A percentile compares a stretch with the other conserved stretches of the same genome.
Conservation (phyloP, 164 flowering plant genomes). For the Piper betle region DNA sequence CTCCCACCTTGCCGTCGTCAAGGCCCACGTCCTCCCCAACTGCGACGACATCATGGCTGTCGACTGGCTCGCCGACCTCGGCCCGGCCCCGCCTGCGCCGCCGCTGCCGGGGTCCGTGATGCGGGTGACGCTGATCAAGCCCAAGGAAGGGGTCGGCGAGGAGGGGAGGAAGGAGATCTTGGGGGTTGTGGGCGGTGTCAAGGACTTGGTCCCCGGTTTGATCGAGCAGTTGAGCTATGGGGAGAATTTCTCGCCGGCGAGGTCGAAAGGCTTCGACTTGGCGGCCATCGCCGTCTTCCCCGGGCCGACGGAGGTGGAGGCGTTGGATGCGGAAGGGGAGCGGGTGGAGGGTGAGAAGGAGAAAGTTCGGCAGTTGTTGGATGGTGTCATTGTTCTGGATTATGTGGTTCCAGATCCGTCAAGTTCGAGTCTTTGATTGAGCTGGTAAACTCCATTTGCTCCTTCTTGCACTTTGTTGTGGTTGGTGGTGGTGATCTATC, state of each 20-base stretch:
- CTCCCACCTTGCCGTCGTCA: constrained; percentile 36
- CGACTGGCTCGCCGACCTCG: constrained; percentile 44
- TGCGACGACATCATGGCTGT: constrained; percentile 63
- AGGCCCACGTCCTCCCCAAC: constrained; percentile 34
- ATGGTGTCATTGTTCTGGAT: constrained; percentile 40
- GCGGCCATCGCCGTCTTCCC: constrained; percentile 37
- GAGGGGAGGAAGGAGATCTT: constrained; percentile 26
- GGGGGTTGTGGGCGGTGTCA: constrained; percentile 30
- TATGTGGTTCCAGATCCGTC: constrained; percentile 27
- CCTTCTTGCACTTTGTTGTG: background rate
- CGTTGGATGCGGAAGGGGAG: constrained; percentile 20
- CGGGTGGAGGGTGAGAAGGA: constrained; percentile 27
- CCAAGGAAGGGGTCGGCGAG: constrained; percentile 32
- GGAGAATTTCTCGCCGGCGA: constrained; percentile 58
- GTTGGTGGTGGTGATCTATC: background rate
- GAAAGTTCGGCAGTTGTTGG: constrained; percentile 35
- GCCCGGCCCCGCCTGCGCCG: constrained; percentile 1
- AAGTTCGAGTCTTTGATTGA: constrained; percentile 4
- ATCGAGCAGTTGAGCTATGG: constrained; percentile 37
- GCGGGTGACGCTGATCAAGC: constrained; percentile 35
- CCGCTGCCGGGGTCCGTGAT: constrained; percentile 31
- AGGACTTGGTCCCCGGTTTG: constrained; percentile 14
- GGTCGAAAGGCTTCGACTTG: constrained; percentile 60
- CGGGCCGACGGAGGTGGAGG: constrained; percentile 34
- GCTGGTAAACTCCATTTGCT: background rate